Evolutionary conservation across 2,329 filamentous ascomycete species (phyloP), one percentile per base, ranked within the genome.

Genomic region (Chrysoporthe austroafricana): DNA sequence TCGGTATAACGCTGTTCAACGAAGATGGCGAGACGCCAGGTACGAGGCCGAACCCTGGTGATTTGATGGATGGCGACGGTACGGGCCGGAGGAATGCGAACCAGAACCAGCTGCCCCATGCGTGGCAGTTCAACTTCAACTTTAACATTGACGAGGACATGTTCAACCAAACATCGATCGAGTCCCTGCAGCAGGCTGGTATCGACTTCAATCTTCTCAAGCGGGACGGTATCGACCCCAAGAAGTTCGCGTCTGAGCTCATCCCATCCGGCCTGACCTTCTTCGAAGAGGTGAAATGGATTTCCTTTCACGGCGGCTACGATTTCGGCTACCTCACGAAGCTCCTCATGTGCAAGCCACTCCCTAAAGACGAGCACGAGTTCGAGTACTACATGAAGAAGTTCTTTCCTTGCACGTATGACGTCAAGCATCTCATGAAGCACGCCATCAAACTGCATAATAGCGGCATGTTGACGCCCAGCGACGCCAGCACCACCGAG

Each of bases 111-210:
- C 89, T 93, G 68, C 95, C 93, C 18, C 96, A 92, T 76, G 96
- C 95, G 21, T 99, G 96, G 96, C 95, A 97, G 73, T 99, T 99
- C 85, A 98, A 99, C 84, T 99, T 99, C 81, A 91, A 94, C 74
- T 99, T 98, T 79, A 96, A 93, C 1, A 85, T 97, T 11, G 92
- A 96, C 72, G 89, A 95, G 50, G 96, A 99, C 80, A 99, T 99
- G 96, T 98, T 96, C 81, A 96, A 96, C 71, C 91, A 97, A 77
- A 91, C 94, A 67, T 97, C 94, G 18, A 97, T 97, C 72, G 91
- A 96, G 72, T 93, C 97, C 73, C 86, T 98, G 26, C 90, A 93
- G 73, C 91, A 93, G 74, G 93, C 93, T 1, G 96, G 96, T n/a
- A 94, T 97, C 70, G 93, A 98, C 78, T 97, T 99, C 72, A 85